phyloP scores from a whole-genome alignment of 1,284 basidiomycete species.

The Sporisorium graminicola region DNA sequence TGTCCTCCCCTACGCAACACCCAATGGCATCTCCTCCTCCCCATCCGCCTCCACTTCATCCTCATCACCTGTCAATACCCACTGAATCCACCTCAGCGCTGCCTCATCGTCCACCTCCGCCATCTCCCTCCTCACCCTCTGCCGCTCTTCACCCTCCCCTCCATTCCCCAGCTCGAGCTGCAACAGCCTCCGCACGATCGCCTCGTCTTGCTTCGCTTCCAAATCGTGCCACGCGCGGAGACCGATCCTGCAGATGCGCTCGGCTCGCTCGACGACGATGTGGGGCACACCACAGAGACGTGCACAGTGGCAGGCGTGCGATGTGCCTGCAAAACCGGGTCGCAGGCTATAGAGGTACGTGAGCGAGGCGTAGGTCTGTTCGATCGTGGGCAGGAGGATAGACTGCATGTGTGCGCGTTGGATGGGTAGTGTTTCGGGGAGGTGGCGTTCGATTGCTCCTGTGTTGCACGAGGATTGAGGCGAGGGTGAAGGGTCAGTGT shows the following conservation, averaged over 20 bases:
- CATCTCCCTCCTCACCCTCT: neutral
- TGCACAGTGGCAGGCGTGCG: conserved; percentile 47
- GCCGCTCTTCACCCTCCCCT: conserved; percentile 3
- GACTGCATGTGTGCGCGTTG: conserved; percentile 50
- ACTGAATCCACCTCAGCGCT: conserved; percentile 17
- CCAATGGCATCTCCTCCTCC: conserved; percentile 4
- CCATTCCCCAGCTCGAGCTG: conserved; percentile 23
- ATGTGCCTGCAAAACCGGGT: conserved; percentile 38
- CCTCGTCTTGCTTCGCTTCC: conserved; percentile 29
- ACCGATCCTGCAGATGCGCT: conserved; percentile 19
- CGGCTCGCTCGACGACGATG: conserved; percentile 36
- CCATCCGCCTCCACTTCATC: neutral
- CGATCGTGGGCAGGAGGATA: conserved; percentile 30
- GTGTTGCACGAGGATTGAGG: neutral
- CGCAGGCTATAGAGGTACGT: conserved; percentile 45
- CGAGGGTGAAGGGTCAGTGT: neutral
- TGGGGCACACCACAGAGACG: conserved; percentile 46
- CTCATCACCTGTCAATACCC: conserved; percentile 22
- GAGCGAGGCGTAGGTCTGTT: conserved; percentile 21
- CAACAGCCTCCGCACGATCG: conserved; percentile 33
- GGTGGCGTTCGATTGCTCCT: conserved; percentile 44
- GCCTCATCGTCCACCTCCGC: conserved; percentile 10
- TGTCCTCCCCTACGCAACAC: neutral
- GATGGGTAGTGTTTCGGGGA: conserved; percentile 27
- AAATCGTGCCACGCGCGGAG: conserved; percentile 27